Base-by-base conservation (phyloP, 2,329 filamentous ascomycete genomes). In the Passalora sequoiae region DNA sequence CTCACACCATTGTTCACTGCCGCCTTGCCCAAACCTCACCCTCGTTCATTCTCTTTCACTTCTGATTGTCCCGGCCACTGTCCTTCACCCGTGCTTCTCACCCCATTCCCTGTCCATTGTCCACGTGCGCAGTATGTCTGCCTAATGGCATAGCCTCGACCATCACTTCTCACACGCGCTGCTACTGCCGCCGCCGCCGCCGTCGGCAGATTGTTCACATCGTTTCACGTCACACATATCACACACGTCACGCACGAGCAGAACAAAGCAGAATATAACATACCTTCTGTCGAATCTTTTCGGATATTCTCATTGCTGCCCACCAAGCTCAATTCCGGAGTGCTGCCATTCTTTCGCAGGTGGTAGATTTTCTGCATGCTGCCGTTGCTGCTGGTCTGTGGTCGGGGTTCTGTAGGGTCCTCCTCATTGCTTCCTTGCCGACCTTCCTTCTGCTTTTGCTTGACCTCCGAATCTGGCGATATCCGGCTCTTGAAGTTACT, bases 271-370 rank as follows among this genome's bases (percentile, higher is more conserved):
- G 47, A 40, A 45, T 32, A 16, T 17, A 22, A 58, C 57, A 55
- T 53, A 62, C 60, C 49, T 52, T 61, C 57, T 46, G 44, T 44
- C 15, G 50, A 46, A 15, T 46, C 40, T 43, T 57, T 57, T 37
- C 47, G 40, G 29, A 55, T 46, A 32, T 53, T 56, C 43, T 61
- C 60, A 35, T 55, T 51, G 40, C 60, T 61, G 20, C 58, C 55
- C 28, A 63, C 50, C 51, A 64, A 42, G 49, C 62, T 68, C 41
- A 74, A 54, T 43, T 74, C 70, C 32, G 71, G 70, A 37, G 71
- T 72, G 27, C 71, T 74, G 21, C 68, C 69, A 41, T 61, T 62
- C 43, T 65, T 67, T 39, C 66, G 62, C 44, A 72, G 60, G 20
- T 62, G 55, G 59, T 68, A 64, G 61, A 73, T 44, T 32, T 58